phyloP scores from a whole-genome alignment of 2,329 filamentous ascomycete species.

The Hypoxylon sp. region DNA sequence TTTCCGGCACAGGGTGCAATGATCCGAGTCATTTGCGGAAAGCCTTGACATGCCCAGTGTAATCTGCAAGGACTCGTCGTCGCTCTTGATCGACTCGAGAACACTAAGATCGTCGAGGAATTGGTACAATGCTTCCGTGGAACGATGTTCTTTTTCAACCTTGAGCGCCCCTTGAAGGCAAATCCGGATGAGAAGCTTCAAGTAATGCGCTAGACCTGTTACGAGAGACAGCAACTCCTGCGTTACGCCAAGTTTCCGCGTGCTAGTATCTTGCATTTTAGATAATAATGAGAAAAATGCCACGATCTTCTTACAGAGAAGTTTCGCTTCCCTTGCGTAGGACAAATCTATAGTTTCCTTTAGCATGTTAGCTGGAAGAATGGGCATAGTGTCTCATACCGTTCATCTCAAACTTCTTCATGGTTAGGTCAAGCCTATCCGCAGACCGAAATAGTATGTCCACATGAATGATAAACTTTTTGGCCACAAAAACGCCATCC shows the following conservation, averaged over 20 bases:
- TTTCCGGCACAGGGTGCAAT: conserved; percentile 84
- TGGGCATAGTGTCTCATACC: conserved; percentile 65
- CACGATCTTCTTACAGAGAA: conserved; percentile 99
- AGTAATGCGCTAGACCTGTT: conserved; percentile 94
- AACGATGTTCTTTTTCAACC: conserved; percentile 86
- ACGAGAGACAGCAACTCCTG: conserved; percentile 98
- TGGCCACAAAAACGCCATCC: conserved; percentile 93
- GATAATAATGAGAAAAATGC: conserved; percentile 96
- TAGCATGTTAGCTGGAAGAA: conserved; percentile 35
- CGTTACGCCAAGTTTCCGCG: conserved; percentile 92
- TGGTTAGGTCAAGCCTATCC: conserved; percentile 84
- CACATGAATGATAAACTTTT: conserved; percentile 96
- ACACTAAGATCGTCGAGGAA: conserved; percentile 89
- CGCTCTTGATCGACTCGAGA: conserved; percentile 82
- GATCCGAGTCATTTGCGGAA: conserved; percentile 84
- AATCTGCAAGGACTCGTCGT: conserved; percentile 78
- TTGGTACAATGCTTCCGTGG: conserved; percentile 80
- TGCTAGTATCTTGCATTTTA: conserved; percentile 92
- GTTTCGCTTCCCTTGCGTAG: conserved; percentile 95
- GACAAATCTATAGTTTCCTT: conserved; percentile 75
- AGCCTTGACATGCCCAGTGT: conserved; percentile 76
- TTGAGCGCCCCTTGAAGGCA: conserved; percentile 94
- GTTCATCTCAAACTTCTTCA: conserved; percentile 79
- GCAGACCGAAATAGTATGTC: conserved; percentile 92
- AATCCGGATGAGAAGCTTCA: conserved; percentile 97